These are phyloP conservation scores for Jatropha multifida DNA, from an alignment of 441 rosid species.

Conservation along the genomic window DNA sequence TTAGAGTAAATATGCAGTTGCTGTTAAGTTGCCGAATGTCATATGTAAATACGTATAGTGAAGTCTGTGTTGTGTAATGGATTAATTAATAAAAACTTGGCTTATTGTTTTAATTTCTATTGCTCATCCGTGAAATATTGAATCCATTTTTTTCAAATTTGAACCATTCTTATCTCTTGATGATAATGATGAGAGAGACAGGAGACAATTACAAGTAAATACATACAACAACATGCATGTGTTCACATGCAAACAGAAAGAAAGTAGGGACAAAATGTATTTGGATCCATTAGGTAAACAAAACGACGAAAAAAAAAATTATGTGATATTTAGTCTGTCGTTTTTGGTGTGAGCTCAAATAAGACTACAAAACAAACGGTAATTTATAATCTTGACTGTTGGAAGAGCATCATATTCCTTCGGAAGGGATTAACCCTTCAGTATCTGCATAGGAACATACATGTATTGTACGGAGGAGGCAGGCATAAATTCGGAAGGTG, in stretches of 20 bases:
- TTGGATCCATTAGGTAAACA: background rate
- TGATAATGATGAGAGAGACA: background rate
- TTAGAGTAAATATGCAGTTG: too few species aligned
- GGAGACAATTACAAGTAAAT: background rate
- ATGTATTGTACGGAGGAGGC: too few species aligned
- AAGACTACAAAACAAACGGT: background rate
- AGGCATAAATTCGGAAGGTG: too few species aligned
- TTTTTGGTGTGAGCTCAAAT: background rate
- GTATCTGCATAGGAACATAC: too few species aligned
- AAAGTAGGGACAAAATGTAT: background rate
- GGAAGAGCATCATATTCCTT: background rate
- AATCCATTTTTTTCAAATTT: background rate
- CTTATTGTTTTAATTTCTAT: too few species aligned
- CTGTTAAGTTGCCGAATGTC: too few species aligned
- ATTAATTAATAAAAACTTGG: too few species aligned
- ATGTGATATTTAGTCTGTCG: background rate
- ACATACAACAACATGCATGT: conserved; percentile 1
- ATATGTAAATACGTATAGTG: too few species aligned
- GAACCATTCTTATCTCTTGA: background rate
- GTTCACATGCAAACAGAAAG: background rate
- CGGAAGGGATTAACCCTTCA: too few species aligned
- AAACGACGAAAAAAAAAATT: background rate
- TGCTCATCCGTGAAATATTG: too few species aligned
- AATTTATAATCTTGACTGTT: background rate
- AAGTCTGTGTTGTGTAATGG: too few species aligned